Percentiles rank a stretch among this genome's conserved stretches.
These are phyloP conservation scores for Penicillium alfredii DNA, from an alignment of 495 filamentous ascomycete genomes.

Conservation along the genomic window DNA sequence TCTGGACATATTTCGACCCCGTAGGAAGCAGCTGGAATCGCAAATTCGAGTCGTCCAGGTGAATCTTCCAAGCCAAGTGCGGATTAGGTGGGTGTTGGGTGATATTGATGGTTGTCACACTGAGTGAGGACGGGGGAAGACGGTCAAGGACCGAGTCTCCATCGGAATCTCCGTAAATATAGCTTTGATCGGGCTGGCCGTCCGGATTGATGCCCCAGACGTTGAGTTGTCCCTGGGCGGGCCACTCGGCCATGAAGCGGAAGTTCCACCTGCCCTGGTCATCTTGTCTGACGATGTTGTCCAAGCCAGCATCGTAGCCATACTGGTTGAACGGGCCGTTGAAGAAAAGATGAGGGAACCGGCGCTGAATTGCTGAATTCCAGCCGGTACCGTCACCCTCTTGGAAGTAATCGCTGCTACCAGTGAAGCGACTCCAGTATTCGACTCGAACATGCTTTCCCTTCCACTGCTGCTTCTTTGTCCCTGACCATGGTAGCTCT, in stretches of 20 bases:
- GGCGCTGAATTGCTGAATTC: conserved; percentile 32
- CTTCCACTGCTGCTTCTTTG: conserved; percentile 54
- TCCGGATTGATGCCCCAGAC: conserved; percentile 65
- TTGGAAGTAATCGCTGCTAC: conserved; percentile 59
- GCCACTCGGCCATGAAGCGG: conserved; percentile 61
- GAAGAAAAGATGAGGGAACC: conserved; percentile 60
- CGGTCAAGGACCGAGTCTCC: conserved; percentile 57
- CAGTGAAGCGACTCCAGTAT: conserved; percentile 60
- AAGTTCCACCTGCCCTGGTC: conserved; percentile 53
- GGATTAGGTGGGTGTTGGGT: conserved; percentile 50
- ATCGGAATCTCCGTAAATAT: conserved; percentile 56
- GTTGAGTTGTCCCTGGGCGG: conserved; percentile 58
- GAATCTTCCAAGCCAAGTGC: conserved; percentile 51
- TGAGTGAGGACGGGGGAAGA: conserved; percentile 56
- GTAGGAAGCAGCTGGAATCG: conserved; percentile 47
- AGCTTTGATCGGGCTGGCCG: conserved; percentile 55
- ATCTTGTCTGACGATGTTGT: conserved; percentile 50
- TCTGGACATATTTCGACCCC: conserved; percentile 51
- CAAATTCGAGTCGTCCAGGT: conserved; percentile 50
- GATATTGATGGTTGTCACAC: conserved; percentile 53
- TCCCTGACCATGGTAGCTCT: conserved; percentile 53
- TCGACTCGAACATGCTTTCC: conserved; percentile 62
- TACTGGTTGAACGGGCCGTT: conserved; percentile 64
- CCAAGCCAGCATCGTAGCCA: conserved; percentile 59
- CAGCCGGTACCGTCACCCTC: conserved; percentile 50